Evolutionary conservation across 164 flowering plant species (phyloP), one percentile per base, ranked within the genome.

Genomic region (Tetrastigma voinierianum): DNA sequence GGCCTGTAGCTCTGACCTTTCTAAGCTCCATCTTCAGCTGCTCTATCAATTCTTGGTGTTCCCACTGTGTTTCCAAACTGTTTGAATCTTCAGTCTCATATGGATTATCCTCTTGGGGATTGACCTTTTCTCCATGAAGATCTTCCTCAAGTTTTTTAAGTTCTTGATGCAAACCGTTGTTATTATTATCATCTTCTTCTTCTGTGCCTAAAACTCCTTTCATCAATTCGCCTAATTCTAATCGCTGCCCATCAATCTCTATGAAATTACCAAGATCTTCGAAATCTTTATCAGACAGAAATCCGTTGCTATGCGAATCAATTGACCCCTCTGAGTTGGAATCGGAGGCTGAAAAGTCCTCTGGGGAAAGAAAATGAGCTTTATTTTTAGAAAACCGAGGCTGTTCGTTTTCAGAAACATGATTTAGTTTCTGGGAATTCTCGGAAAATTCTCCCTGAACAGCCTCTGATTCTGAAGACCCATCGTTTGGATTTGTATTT

Each of bases 11-110:
- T 73, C 79, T 87, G 9, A 80, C 97, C 71, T 90, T 93, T 57
- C 69, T 90, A 65, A 96, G 63, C 69, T 96, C 99, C 86, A 83
- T 81, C 53, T 80, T 84, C 68, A 96, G 78, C 69, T 96, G 98
- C 44, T 96, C 97, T 17, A 96, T 78, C 76, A 96, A 71, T 16
- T 96, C 92, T 71, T 96, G 95, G 65, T 96, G 99, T 69, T 96
- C 98, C 99, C 97, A 89, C 57, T 78, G 62, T 2, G 83, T 66
- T 67, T 92, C 97, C 57, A 87, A 62, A 16, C 65, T 67, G 45
- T 77, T 73, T 10, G 79, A 53, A 24, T 86, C 93, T 48, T 80
- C 94, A 15, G 60, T 68, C 9, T 70, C 63, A 25, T 57, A 57
- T 10, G 25, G 61, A 55, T 17, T 24, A 65, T 53, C 56, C 5